A percentile compares a stretch with the other conserved stretches of the same genome.
phyloP scores from a whole-genome alignment of 441 rosid species.

The Croton laevigatus region DNA sequence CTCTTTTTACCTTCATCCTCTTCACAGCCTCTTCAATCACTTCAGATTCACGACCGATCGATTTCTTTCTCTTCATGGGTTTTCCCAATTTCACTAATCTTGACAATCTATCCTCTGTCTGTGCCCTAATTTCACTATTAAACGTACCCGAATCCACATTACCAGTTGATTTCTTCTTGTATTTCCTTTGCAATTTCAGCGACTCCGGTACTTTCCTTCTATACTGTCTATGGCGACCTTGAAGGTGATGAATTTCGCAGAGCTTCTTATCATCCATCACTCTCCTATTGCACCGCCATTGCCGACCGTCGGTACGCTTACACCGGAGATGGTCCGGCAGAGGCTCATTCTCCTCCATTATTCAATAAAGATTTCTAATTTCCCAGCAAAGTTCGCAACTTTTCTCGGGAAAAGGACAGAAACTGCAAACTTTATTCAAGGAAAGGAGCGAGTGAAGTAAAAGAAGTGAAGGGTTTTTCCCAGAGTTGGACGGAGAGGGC shows the following conservation, averaged over 20 bases:
- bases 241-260: constrained; percentile 76
- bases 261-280: constrained; percentile 77
- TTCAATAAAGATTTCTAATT: constrained; percentile 2
- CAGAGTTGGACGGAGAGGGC: background rate
- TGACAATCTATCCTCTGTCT: constrained; percentile 31
- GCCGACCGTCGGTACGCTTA: constrained; percentile 84
- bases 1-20: constrained; percentile 59
- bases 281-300: constrained; percentile 83
- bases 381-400: constrained; percentile 19
- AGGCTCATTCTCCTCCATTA: constrained; percentile 55
- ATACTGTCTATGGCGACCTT: constrained; percentile 52
- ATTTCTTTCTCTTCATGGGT: constrained; percentile 40
- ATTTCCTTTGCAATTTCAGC: constrained; percentile 52
- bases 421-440: background rate
- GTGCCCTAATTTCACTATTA: constrained; percentile 52
- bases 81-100: constrained; percentile 33
- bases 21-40: constrained; percentile 49
- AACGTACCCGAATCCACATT: constrained; percentile 14
- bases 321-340: constrained; percentile 84
- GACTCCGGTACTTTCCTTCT: constrained; percentile 63
- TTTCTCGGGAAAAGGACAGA: constrained; percentile 26
- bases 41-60: constrained; percentile 43
- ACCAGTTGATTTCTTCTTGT: constrained; percentile 22
- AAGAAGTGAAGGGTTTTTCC: constrained; percentile 5
- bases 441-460: constrained; percentile 20